phyloP scores from a whole-genome alignment of 306 rosid genomes.

The Casuarina equisetifolia region DNA sequence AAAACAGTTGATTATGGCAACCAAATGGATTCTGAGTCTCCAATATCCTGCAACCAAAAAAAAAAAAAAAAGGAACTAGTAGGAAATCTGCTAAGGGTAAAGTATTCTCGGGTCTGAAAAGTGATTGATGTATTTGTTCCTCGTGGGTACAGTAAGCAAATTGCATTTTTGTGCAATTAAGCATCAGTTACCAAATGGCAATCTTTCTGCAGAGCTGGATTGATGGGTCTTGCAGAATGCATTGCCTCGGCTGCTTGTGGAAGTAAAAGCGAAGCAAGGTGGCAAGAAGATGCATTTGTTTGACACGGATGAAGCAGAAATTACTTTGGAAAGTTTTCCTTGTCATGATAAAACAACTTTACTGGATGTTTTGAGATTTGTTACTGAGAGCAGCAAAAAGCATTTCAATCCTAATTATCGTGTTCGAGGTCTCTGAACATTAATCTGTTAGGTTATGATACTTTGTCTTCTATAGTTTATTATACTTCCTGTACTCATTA shows the following conservation, averaged over 20 bases:
- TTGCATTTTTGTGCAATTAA: slow-evolving; percentile 65
- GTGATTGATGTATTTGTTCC: slow-evolving; percentile 11
- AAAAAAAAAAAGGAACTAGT: not conserved
- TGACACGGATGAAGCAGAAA: slow-evolving; percentile 29
- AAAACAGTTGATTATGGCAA: not conserved
- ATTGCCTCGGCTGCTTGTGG: slow-evolving; percentile 69
- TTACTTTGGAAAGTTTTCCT: slow-evolving; percentile 34
- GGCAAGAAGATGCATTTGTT: slow-evolving; percentile 31
- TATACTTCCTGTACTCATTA: slow-evolving; percentile 24
- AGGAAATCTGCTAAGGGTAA: not conserved
- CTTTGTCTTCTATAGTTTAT: slow-evolving; percentile 24
- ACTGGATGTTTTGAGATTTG: slow-evolving; percentile 73
- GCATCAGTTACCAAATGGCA: slow-evolving; percentile 66
- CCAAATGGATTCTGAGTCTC: not conserved
- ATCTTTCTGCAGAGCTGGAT: slow-evolving; percentile 86
- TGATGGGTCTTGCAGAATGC: slow-evolving; percentile 88
- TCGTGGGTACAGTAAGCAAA: slow-evolving; percentile 51
- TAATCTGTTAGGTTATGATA: slow-evolving; percentile 39
- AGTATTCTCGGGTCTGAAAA: not conserved
- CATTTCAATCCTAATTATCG: slow-evolving; percentile 98
- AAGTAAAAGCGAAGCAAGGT: slow-evolving; percentile 38
- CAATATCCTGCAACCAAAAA: not conserved
- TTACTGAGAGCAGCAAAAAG: slow-evolving; percentile 82
- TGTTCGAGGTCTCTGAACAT: slow-evolving; percentile 59
- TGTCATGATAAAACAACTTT: slow-evolving; percentile 45